Evolutionary conservation across 2,329 filamentous ascomycete genomes (phyloP).

Genomic region (Colletotrichum tanaceti): DNA sequence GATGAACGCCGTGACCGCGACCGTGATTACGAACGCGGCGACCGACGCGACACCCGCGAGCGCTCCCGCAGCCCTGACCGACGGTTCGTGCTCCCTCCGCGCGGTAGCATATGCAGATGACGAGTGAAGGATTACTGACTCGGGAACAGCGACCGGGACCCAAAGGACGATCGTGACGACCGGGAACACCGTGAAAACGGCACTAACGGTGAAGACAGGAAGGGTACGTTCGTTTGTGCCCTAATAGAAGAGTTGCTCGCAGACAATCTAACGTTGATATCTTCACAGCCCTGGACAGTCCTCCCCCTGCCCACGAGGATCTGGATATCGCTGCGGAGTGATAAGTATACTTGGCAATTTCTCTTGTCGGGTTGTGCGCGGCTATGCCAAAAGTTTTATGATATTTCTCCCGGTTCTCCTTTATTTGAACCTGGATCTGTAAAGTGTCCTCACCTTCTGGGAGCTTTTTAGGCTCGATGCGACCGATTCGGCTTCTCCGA

Average conservation of each 20-base stretch:
- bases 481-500: constrained; percentile 33
- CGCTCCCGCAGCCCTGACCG: constrained; percentile 78
- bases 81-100: constrained; percentile 56
- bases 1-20: constrained; percentile 87
- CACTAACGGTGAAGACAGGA: constrained; percentile 88
- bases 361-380: constrained; percentile 33
- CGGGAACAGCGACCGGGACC: constrained; percentile 61
- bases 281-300: constrained; percentile 73
- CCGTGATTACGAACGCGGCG: constrained; percentile 81
- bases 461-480: constrained; percentile 41
- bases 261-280: constrained; percentile 40
- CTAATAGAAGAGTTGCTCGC: background rate
- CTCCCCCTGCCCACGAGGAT: constrained; percentile 88
- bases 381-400: constrained; percentile 37
- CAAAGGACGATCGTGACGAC: constrained; percentile 76
- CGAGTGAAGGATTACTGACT: constrained; percentile 48
- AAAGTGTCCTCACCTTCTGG: constrained; percentile 40
- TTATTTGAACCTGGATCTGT: constrained; percentile 36
- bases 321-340: constrained; percentile 94
- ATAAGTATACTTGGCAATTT: constrained; percentile 42
- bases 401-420: constrained; percentile 29
- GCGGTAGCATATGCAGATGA: background rate
- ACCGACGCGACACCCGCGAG: constrained; percentile 79
- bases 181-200: constrained; percentile 80
- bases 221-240: constrained; percentile 69